Conservation (phyloP, 441 rosid genomes). For the Populus tomentosa region DNA sequence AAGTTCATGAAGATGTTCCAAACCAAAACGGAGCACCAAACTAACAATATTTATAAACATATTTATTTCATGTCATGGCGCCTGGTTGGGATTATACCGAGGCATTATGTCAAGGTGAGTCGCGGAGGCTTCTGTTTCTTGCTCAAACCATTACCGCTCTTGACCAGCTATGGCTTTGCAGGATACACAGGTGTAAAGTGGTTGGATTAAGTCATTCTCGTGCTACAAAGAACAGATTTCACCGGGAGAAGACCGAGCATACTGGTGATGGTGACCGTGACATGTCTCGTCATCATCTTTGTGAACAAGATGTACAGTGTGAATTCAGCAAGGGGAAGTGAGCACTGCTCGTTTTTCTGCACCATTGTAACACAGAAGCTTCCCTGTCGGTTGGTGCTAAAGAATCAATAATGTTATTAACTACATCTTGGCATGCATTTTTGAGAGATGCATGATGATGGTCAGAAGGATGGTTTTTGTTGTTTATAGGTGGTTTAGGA, state of each 20-base stretch:
- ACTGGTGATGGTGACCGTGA: background rate
- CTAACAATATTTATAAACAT: background rate
- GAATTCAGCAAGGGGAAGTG: background rate
- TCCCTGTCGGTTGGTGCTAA: background rate
- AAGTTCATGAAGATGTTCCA: conserved; percentile 2
- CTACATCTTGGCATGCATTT: background rate
- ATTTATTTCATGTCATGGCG: background rate
- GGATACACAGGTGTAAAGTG: background rate
- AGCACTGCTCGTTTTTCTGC: no score
- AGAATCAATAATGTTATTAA: background rate
- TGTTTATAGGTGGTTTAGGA: background rate
- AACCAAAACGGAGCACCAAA: conserved; percentile 9
- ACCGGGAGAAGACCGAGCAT: background rate
- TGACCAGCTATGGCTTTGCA: conserved; percentile 1
- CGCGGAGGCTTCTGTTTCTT: background rate
- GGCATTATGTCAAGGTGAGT: conserved; percentile 10
- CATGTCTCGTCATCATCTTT: background rate
- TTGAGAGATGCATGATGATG: background rate
- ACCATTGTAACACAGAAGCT: background rate
- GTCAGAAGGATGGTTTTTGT: background rate
- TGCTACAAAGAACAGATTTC: background rate
- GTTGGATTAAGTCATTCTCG: background rate
- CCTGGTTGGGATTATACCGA: background rate
- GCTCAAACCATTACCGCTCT: background rate
- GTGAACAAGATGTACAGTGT: background rate